Evolutionary conservation across 805 yeast species (phyloP), one percentile per base, ranked within the genome.

Genomic region (Suhomyces xylopsoci): DNA sequence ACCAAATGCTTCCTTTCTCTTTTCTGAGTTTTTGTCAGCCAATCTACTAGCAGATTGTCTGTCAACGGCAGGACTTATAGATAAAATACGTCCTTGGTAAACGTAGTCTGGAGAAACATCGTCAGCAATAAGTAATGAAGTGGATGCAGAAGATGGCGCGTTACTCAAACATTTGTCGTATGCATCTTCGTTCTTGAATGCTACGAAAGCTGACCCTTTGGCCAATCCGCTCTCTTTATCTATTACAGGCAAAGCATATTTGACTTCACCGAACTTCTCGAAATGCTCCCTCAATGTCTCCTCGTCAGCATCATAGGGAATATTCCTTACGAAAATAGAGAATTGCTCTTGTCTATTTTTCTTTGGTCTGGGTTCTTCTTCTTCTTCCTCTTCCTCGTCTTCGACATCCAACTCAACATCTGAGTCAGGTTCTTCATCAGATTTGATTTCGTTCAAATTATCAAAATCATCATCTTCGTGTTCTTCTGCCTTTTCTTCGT

Each of bases 151-250:
- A 44, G 82, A 81, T 22, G 99, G 98, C 0, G 97, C 97, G 62
- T 83, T 79, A 4, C 77, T 76, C 34, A 92, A 66, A 71, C 97
- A 92, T 50, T 81, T 79, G 30, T 79, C 78, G 61, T 83, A 88
- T 3, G 87, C 81, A 4, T 79, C 83, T 50, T 81, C 82, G 20
- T 79, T 73, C 48, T 67, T 69, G 66, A 94, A 94, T 0, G 97
- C 96, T 43, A 94, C 96, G 66, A 94, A 94, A 0, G 97, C 99
- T 0, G 97, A 87, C 56, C 99, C 99, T 66, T 80, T 88, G 10
- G 98, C 93, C 55, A 89, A 74, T 5, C 96, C 96, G 2, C 96
- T 85, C 51, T 78, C 87, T 63, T 78, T 88, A 64, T 94, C 99
- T 56, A 87, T 77, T 12, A 94, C 99, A 0, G 98, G 97, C 45